Percentiles rank a stretch among this genome's conserved stretches.
Evolutionary conservation across 345 rosid genomes (phyloP).

Genomic region (Firmiana major): DNA sequence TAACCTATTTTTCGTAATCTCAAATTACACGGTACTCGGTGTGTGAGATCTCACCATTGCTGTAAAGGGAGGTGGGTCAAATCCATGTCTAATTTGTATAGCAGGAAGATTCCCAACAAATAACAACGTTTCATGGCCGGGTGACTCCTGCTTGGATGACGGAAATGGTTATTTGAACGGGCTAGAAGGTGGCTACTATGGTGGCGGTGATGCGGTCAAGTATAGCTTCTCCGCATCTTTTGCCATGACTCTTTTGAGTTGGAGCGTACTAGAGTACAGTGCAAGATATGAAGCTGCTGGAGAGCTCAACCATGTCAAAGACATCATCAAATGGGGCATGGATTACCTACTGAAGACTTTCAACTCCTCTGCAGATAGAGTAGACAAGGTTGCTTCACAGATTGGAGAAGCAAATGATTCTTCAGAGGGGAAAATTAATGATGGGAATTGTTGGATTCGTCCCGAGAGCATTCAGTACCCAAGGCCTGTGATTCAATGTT

Average conservation of each 20-base stretch:
- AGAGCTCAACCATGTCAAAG: constrained; percentile 86
- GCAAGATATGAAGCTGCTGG: constrained; percentile 84
- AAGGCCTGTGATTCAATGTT: constrained; percentile 61
- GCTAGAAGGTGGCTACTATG: constrained; percentile 82
- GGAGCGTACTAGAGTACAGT: constrained; percentile 96
- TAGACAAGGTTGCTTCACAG: constrained; percentile 50
- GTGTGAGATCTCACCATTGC: too few relatives aligned
- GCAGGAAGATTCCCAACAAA: constrained; percentile 90
- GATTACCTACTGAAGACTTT: constrained; percentile 93
- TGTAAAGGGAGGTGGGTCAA: too few relatives aligned
- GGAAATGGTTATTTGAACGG: constrained; percentile 70
- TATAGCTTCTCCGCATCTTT: constrained; percentile 80
- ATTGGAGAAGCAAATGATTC: constrained; percentile 80
- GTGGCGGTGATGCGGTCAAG: constrained; percentile 94
- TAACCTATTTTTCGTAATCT: too few relatives aligned
- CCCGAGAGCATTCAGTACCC: constrained; percentile 89
- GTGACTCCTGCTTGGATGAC: constrained; percentile 71
- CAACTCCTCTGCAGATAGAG: constrained; percentile 65
- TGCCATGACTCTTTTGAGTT: constrained; percentile 95
- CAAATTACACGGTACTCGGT: too few relatives aligned
- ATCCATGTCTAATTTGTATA: constrained; percentile 22
- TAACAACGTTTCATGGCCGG: constrained; percentile 93
- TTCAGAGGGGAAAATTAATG: constrained; percentile 62
- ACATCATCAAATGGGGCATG: constrained; percentile 89
- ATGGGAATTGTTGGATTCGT: constrained; percentile 93